Evolutionary conservation across 805 yeast genomes (phyloP).

Genomic region (Starmerella kuoi): DNA sequence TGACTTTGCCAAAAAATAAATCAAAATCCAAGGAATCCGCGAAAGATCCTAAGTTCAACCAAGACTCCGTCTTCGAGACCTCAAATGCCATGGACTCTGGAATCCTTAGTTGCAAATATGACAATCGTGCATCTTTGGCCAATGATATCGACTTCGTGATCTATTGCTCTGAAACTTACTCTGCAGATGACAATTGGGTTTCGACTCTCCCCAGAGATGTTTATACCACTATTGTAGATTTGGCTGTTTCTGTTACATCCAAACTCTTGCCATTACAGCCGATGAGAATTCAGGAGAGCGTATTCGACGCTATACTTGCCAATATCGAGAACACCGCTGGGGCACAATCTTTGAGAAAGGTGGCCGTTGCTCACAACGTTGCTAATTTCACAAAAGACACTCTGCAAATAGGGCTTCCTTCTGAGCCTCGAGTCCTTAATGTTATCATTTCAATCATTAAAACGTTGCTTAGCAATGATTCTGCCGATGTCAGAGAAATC

Average conservation of each 20-base stretch:
- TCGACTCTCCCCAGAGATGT: constrained; percentile 4
- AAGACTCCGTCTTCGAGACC: neutral
- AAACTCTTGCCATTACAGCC: constrained; percentile 58
- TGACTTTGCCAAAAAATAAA: neutral
- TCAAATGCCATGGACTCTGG: constrained; percentile 2
- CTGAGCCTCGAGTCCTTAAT: constrained; percentile 31
- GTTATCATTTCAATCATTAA: constrained; percentile 42
- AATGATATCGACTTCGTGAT: constrained; percentile 10
- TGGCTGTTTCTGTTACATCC: constrained; percentile 66
- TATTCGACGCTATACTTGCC: constrained; percentile 67
- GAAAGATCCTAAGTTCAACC: too few species aligned
- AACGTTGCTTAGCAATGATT: constrained; percentile 31
- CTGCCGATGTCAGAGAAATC: constrained; percentile 34
- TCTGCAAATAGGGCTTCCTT: neutral
- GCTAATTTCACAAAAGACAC: constrained; percentile 10
- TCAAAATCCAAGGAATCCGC: neutral
- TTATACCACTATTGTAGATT: constrained; percentile 41
- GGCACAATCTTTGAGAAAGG: constrained; percentile 2
- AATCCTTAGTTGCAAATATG: neutral
- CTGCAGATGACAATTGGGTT: neutral
- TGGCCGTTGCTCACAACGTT: constrained; percentile 13
- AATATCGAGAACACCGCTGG: constrained; percentile 32
- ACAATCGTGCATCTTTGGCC: neutral
- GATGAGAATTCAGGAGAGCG: constrained; percentile 69
- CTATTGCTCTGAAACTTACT: neutral